Evolutionary conservation across 73 alveolate genomes (phyloP), one percentile per base, ranked within the genome.

Genomic region (Chromera velia): DNA sequence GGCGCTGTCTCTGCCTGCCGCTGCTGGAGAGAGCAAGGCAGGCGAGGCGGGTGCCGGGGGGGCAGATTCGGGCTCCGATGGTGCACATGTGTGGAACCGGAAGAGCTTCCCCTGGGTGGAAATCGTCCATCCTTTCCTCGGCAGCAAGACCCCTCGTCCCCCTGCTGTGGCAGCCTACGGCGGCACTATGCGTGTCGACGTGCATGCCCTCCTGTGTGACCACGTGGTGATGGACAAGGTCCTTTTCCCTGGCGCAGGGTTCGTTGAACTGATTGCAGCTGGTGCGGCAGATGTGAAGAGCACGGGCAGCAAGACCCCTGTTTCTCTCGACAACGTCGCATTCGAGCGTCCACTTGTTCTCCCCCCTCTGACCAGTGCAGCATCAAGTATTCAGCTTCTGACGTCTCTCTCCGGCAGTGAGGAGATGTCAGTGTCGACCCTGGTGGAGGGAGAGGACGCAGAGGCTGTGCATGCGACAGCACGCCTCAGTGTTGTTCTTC

Each of bases 241-340:
- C 10, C 70, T 72, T 19, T 9, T 72, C 47, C 79, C 79, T 1
- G 79, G 32, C 24, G 79, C 79, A 9, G 68, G 24, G 18, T 72
- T 0, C 32, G 19, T 72, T 27, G 79, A 72, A 40, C 66, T 77
- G 77, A n/a, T n/a, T n/a, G n/a, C n/a, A n/a, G n/a, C n/a, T n/a
- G n/a, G n/a, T n/a, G n/a, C n/a, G n/a, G n/a, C n/a, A n/a, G n/a
- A n/a, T n/a, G 76, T 77, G 0, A 74, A 77, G 31, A 55, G 24
- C 32, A 29, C 46, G 46, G 6, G 26, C 30, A 10, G 48, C 74
- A 17, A 67, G 48, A 22, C 7, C 27, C 32, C 71, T 46, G 29
- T 67, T 62, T 10, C 32, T 30, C 32, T 18, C 62, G 32, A 27
- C 30, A 22, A 69, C 19, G 48, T 22, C 7, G 28, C 30, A 7